Evolutionary conservation across 2,329 filamentous ascomycete genomes (phyloP).

Genomic region (Proliferodiscus dingleyae): DNA sequence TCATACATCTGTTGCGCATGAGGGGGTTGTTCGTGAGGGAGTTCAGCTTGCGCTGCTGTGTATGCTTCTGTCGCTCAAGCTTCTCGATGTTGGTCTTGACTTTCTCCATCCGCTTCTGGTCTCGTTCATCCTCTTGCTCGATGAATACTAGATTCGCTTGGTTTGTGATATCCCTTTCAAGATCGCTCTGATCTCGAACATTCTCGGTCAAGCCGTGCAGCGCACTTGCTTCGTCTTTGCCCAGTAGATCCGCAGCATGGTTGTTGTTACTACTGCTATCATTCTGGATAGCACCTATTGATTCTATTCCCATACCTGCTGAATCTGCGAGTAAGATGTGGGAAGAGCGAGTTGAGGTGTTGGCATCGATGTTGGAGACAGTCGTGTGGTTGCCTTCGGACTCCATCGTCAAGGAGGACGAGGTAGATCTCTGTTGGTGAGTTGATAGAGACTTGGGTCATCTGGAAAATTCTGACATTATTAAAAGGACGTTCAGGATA

Average conservation of each 20-base stretch:
- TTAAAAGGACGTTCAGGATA: not conserved
- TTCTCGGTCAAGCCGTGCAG: conserved; percentile 60
- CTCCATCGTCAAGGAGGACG: not conserved
- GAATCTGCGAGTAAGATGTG: conserved; percentile 16
- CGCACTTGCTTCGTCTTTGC: conserved; percentile 28
- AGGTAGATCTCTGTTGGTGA: not conserved
- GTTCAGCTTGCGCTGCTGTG: conserved; percentile 50
- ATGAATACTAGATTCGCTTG: conserved; percentile 56
- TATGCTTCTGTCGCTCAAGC: conserved; percentile 60
- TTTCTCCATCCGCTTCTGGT: conserved; percentile 58
- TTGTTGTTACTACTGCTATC: conserved; percentile 14
- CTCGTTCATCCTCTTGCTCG: conserved; percentile 58
- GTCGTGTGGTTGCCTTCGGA: not conserved
- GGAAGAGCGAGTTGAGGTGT: conserved; percentile 1
- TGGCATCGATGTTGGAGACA: conserved; percentile 1
- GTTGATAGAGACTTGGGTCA: not conserved
- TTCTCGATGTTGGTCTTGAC: conserved; percentile 50
- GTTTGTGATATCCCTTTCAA: conserved; percentile 77
- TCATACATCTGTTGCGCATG: conserved; percentile 39
- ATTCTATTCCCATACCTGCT: conserved; percentile 24
- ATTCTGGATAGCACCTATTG: conserved; percentile 19
- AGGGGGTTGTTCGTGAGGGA: conserved; percentile 48
- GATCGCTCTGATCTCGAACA: conserved; percentile 80
- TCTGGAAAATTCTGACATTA: not conserved
- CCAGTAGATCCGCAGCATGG: conserved; percentile 4